These are phyloP conservation scores for Cyberlindnera euphorbiae DNA, from an alignment of 805 yeast genomes.

Conservation along the genomic window DNA sequence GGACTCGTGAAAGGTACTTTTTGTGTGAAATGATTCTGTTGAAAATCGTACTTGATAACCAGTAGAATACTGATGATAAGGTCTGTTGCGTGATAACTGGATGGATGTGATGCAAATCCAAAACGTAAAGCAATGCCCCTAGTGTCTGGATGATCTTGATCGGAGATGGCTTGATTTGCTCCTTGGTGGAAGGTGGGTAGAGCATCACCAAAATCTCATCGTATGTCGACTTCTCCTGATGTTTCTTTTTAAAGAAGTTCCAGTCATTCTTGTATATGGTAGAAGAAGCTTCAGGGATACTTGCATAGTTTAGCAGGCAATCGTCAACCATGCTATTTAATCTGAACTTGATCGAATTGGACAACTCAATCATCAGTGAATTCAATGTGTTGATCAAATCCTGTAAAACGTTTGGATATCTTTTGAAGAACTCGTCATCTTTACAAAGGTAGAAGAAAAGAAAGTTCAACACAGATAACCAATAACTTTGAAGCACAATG, in stretches of 20 bases:
- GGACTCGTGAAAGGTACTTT: constrained; percentile 69
- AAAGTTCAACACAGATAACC: constrained; percentile 80
- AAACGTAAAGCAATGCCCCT: constrained; percentile 82
- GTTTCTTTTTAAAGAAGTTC: constrained; percentile 48
- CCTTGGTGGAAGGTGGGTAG: constrained; percentile 78
- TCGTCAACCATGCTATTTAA: constrained; percentile 54
- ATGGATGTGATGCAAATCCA: constrained; percentile 77
- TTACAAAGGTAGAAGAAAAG: constrained; percentile 72
- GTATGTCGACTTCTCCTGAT: constrained; percentile 43
- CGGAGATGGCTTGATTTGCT: constrained; percentile 87
- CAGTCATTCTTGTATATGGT: constrained; percentile 73
- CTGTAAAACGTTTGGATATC: constrained; percentile 56
- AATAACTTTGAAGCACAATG: constrained; percentile 70
- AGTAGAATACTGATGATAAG: constrained; percentile 70
- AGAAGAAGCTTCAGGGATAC: constrained; percentile 76
- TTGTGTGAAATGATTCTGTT: constrained; percentile 65
- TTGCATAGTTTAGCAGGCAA: constrained; percentile 69
- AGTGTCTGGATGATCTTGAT: constrained; percentile 77
- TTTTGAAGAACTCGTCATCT: constrained; percentile 52
- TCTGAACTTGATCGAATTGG: constrained; percentile 60
- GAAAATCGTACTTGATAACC: constrained; percentile 69
- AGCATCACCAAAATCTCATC: constrained; percentile 72
- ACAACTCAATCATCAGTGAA: constrained; percentile 58
- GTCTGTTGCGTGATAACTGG: constrained; percentile 76
- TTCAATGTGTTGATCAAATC: constrained; percentile 52